Evolutionary conservation across 179 eudicot genomes (phyloP).

Genomic region (Vitellaria paradoxa): DNA sequence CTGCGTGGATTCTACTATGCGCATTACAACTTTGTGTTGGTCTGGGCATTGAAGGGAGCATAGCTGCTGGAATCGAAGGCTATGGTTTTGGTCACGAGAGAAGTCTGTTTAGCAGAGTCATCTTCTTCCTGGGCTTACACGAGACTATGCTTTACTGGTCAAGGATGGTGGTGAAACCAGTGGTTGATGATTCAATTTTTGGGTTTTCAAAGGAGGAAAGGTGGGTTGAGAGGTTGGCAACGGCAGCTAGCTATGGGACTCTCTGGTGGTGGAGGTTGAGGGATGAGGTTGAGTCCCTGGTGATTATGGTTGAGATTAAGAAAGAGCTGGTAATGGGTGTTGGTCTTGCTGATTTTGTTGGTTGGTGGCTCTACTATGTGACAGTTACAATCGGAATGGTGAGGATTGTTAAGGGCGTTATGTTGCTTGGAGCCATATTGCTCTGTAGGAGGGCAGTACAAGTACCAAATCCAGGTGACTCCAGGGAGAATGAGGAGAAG

Average conservation of each 20-base stretch:
- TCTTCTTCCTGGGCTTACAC: slow-evolving; percentile 76
- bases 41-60: slow-evolving; percentile 64
- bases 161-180: slow-evolving; percentile 51
- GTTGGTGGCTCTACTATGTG: slow-evolving; percentile 74
- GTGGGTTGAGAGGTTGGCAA: slow-evolving; percentile 53
- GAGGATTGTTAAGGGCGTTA: slow-evolving; percentile 44
- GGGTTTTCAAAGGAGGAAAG: slow-evolving; percentile 44
- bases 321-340: slow-evolving; percentile 36
- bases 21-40: slow-evolving; percentile 57
- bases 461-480: neutral
- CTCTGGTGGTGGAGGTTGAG: slow-evolving; percentile 83
- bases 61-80: slow-evolving; percentile 53
- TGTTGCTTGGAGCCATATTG: slow-evolving; percentile 42
- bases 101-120: slow-evolving; percentile 36
- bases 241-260: slow-evolving; percentile 49
- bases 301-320: slow-evolving; percentile 56
- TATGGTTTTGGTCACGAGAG: slow-evolving; percentile 39
- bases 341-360: slow-evolving; percentile 57
- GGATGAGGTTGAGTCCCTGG: slow-evolving; percentile 70
- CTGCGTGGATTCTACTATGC: slow-evolving; percentile 67
- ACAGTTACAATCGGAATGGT: slow-evolving; percentile 62
- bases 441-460: slow-evolving; percentile 26
- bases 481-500: slow-evolving; percentile 20
- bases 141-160: slow-evolving; percentile 75
- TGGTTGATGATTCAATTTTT: slow-evolving; percentile 67